These are phyloP conservation scores for Candida montana DNA, from an alignment of 805 yeast species.

Conservation along the genomic window DNA sequence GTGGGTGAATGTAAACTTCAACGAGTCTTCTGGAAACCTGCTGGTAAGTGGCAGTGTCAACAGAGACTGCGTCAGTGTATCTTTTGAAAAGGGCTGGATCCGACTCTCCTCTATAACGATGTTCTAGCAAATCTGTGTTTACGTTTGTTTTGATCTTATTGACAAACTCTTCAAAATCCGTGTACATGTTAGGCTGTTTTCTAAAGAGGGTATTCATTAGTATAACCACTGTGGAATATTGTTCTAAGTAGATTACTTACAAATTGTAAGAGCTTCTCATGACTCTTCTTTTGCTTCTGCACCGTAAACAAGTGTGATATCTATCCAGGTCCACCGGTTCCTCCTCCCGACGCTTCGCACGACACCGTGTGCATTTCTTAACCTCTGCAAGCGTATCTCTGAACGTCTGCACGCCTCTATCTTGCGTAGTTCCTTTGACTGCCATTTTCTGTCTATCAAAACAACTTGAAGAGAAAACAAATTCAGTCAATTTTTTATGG, in stretches of 20 bases:
- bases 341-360: constrained; percentile 35
- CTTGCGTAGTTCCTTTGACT: not conserved
- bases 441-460: no score
- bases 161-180: constrained; percentile 30
- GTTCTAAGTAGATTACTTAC: no score
- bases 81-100: constrained; percentile 30
- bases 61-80: constrained; percentile 25
- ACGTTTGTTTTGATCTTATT: constrained; percentile 31
- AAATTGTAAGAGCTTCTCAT: constrained; percentile 14
- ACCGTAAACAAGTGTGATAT: constrained; percentile 37
- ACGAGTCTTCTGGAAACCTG: constrained; percentile 32
- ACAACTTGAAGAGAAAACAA: not conserved
- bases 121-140: constrained; percentile 31
- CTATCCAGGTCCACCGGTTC: constrained; percentile 28
- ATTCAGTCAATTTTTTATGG: constrained; percentile 9
- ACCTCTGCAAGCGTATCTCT: not conserved
- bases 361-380: constrained; percentile 39
- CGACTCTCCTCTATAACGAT: constrained; percentile 30
- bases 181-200: constrained; percentile 24
- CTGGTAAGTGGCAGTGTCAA: constrained; percentile 29
- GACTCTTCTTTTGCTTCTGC: constrained; percentile 36
- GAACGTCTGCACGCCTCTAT: constrained; percentile 2
- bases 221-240: no score
- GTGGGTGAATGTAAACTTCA: constrained; percentile 33
- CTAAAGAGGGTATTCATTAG: no score